These are phyloP conservation scores for Gymnopilus dilepis DNA, from an alignment of 768 basidiomycete genomes.

Conservation along the genomic window DNA sequence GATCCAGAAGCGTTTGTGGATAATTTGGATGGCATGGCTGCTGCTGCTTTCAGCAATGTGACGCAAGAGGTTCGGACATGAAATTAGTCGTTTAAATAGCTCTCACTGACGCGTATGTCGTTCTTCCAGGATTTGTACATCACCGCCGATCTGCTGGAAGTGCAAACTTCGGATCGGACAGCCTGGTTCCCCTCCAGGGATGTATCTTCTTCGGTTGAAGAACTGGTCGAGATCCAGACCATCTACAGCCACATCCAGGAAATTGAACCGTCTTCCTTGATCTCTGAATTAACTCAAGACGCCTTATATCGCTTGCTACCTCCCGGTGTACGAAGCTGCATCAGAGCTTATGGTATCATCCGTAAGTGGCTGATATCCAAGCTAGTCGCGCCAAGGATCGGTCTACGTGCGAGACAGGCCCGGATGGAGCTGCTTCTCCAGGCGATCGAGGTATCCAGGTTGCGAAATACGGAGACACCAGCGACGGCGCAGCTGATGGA, in stretches of 20 bases:
- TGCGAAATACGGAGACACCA: slow-evolving; percentile 55
- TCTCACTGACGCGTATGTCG: slow-evolving; percentile 9
- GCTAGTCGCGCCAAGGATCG: slow-evolving; percentile 67
- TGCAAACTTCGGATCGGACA: slow-evolving; percentile 77
- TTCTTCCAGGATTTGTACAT: slow-evolving; percentile 70
- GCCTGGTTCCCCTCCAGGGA: slow-evolving; percentile 80
- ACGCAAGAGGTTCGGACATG: slow-evolving; percentile 66
- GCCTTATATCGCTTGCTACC: slow-evolving; percentile 76
- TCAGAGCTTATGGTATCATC: slow-evolving; percentile 76
- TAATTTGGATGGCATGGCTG: slow-evolving; percentile 77
- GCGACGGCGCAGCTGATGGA: slow-evolving; percentile 48
- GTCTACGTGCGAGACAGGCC: slow-evolving; percentile 64
- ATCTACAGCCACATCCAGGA: slow-evolving; percentile 78
- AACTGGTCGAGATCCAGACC: slow-evolving; percentile 78
- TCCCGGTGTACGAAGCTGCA: slow-evolving; percentile 74
- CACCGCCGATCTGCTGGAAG: slow-evolving; percentile 79
- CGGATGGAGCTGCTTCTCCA: slow-evolving; percentile 76
- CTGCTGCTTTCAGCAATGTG: slow-evolving; percentile 76
- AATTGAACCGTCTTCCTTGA: slow-evolving; percentile 72
- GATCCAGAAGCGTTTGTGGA: slow-evolving; percentile 76
- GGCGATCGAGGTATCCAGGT: slow-evolving; percentile 75
- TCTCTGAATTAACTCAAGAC: slow-evolving; percentile 74
- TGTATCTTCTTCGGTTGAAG: slow-evolving; percentile 48
- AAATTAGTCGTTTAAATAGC: neutral
- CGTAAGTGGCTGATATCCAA: slow-evolving; percentile 82